Evolutionary conservation across 768 basidiomycete genomes (phyloP), one percentile per base, ranked within the genome.

Genomic region (Suillus brevipes): DNA sequence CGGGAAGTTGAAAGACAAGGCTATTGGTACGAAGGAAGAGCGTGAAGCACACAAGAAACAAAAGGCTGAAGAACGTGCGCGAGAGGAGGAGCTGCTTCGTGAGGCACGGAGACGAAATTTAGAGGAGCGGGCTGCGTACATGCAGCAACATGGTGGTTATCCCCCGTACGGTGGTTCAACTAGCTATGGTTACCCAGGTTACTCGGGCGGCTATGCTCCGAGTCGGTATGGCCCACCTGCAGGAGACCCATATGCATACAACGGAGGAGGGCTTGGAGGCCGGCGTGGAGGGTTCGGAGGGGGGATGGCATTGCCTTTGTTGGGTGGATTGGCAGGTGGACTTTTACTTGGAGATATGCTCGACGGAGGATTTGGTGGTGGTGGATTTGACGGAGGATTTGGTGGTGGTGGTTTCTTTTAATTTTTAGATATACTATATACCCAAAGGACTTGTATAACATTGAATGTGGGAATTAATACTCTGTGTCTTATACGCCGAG

Each of bases 21-120:
- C 85, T 0, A 83, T 86, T 14, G 85, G 86, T 1, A 88, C 87
- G 3, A 87, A 85, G 72, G 87, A 89, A 68, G 87, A 89, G 73
- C 78, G 88, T 6, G 84, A 87, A 70, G 79, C 80, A 52, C 75
- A 78, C 34, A 78, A 68, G 68, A 74, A 70, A 20, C 71, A 77
- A 56, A 70, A 42, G 38, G 74, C 73, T 7, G 73, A 78, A 70
- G 76, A 77, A 60, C 60, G 70, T 47, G 73, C 67, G n/a, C 72
- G 49, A 7, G 70, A 60, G 3, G 69, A 73, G 28, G 73, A 74
- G 25, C 50, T 28, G 59, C 67, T 61, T n/a, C 67, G 64, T n/a
- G 62, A 60, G 45, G 72, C 56, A 9, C 62, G 76, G 49, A 42
- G 45, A 61, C 69, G 72, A 42, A 36, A 75, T 34, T 55, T 69